Percentiles rank a stretch among this genome's conserved stretches.
phyloP scores from a whole-genome alignment of 805 yeast species.

The Candida nonsorbophila region DNA sequence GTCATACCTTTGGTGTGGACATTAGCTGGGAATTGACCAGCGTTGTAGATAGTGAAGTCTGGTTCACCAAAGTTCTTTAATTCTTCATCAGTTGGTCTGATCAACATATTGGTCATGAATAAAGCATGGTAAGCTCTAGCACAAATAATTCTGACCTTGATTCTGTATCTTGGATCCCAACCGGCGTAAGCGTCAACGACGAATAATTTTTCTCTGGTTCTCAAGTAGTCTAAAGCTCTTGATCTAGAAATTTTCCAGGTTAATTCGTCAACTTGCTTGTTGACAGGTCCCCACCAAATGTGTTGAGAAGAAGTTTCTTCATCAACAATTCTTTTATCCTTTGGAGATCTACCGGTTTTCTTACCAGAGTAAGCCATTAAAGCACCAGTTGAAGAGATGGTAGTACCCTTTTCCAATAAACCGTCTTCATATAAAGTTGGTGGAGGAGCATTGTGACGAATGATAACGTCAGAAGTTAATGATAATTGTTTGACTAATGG shows the following conservation, averaged over 20 bases:
- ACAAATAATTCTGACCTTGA: conserved; percentile 92
- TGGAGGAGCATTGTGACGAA: conserved; percentile 89
- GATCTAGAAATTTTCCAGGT: conserved; percentile 95
- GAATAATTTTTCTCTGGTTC: conserved; percentile 91
- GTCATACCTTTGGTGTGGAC: conserved; percentile 96
- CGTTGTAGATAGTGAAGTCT: conserved; percentile 96
- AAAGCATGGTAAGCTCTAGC: conserved; percentile 98
- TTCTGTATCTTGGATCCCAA: conserved; percentile 97
- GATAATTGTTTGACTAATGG: conserved; percentile 37
- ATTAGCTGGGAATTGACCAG: conserved; percentile 98
- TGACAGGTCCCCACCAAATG: conserved; percentile 99
- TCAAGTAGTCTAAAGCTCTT: conserved; percentile 93
- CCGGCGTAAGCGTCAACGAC: conserved; percentile 97
- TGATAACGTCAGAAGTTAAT: conserved; percentile 55
- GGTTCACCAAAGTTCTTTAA: conserved; percentile 90
- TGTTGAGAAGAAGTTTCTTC: conserved; percentile 79
- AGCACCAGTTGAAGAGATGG: conserved; percentile 90
- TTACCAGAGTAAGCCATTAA: conserved; percentile 91
- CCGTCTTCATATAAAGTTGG: conserved; percentile 95
- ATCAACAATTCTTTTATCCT: conserved; percentile 96
- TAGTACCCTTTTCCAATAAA: conserved; percentile 81
- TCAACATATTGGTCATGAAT: conserved; percentile 97
- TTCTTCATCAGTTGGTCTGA: conserved; percentile 90
- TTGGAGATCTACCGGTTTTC: conserved; percentile 97
- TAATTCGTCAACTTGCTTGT: conserved; percentile 87